Conservation (phyloP, 495 filamentous ascomycete genomes). For the Podospora pseudocomata region DNA sequence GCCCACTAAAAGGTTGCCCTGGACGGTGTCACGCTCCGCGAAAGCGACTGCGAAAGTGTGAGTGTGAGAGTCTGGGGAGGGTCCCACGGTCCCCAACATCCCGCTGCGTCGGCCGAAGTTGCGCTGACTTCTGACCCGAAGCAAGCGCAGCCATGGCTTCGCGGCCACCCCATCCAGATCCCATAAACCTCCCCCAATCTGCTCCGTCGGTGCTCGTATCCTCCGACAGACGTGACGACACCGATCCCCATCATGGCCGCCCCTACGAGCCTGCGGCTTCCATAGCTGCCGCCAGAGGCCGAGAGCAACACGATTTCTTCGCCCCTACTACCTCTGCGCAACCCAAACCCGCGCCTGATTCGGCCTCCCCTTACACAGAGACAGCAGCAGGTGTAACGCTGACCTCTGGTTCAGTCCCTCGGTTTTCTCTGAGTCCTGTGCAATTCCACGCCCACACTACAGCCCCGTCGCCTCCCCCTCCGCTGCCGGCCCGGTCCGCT, state of each 20-base stretch:
- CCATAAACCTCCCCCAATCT: constrained; percentile 4
- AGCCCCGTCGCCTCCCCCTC: constrained; percentile 32
- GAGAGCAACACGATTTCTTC: constrained; percentile 24
- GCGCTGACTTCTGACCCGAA: constrained; percentile 4
- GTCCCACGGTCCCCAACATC: constrained; percentile 4
- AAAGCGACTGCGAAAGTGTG: not conserved
- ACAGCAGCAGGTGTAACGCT: constrained; percentile 12
- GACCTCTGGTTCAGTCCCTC: constrained; percentile 15
- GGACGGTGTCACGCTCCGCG: constrained; percentile 4
- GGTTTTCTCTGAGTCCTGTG: constrained; percentile 20
- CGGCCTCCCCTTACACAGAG: constrained; percentile 4
- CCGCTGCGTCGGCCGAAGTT: constrained; percentile 1
- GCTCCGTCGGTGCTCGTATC: not conserved
- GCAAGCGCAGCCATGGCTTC: constrained; percentile 22
- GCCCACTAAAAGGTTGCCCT: not conserved
- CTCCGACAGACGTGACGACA: constrained; percentile 17
- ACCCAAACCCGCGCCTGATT: constrained; percentile 12
- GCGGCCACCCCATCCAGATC: constrained; percentile 7
- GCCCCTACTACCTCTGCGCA: constrained; percentile 21
- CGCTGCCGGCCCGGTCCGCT: not conserved
- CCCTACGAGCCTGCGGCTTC: constrained; percentile 19
- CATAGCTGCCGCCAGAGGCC: constrained; percentile 24
- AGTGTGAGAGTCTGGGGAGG: constrained; percentile 2
- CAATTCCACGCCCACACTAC: constrained; percentile 35
- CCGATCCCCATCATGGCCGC: constrained; percentile 18